Conservation (phyloP, 2,329 filamentous ascomycete species). For the Cordyceps militaris region DNA sequence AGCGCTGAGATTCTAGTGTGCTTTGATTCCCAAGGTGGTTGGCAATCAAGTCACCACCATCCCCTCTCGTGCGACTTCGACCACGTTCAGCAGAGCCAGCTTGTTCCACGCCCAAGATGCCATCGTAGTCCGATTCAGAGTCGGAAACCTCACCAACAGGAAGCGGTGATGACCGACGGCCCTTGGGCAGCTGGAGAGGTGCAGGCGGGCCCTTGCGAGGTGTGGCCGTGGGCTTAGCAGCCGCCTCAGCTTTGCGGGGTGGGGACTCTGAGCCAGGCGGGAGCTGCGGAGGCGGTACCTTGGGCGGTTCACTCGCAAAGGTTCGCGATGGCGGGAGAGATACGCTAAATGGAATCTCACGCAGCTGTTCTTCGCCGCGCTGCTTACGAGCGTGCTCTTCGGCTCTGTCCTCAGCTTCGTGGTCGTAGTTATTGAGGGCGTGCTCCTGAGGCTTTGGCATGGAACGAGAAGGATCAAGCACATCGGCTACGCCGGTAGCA, state of each 20-base stretch:
- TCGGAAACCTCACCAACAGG: conserved; percentile 47
- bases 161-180: conserved; percentile 18
- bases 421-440: conserved; percentile 49
- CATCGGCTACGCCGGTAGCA: conserved; percentile 38
- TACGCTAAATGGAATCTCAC: conserved; percentile 44
- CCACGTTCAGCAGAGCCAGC: conserved; percentile 58
- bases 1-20: background rate
- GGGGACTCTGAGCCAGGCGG: conserved; percentile 37
- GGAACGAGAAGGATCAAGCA: conserved; percentile 48
- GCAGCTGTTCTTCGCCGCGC: conserved; percentile 34
- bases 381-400: conserved; percentile 40
- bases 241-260: conserved; percentile 35
- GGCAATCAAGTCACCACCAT: conserved; percentile 44
- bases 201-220: conserved; percentile 77
- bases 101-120: conserved; percentile 63
- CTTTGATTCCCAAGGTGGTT: background rate
- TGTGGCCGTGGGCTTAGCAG: conserved; percentile 38
- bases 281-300: conserved; percentile 44
- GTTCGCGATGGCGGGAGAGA: conserved; percentile 50
- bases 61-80: conserved; percentile 75
- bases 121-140: conserved; percentile 78
- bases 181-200: conserved; percentile 60
- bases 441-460: conserved; percentile 58
- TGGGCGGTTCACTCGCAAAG: conserved; percentile 45
- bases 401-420: conserved; percentile 44